These are phyloP conservation scores for Physcia stellaris DNA, from an alignment of 495 filamentous ascomycete species.

Conservation along the genomic window DNA sequence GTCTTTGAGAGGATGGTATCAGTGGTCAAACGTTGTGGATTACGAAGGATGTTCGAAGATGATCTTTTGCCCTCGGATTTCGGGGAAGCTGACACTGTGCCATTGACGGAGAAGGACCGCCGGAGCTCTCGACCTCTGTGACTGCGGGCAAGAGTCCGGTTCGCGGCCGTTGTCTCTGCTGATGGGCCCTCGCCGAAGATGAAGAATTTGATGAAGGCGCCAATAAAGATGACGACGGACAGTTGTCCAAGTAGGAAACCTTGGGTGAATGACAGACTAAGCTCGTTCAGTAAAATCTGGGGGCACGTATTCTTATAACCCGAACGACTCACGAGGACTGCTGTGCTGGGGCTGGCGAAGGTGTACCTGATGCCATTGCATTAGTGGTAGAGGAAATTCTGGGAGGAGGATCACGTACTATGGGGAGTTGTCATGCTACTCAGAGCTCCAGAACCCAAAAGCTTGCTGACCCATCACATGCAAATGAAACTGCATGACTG, in stretches of 20 bases:
- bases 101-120: slow-evolving; percentile 47
- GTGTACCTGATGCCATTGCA: too few species aligned
- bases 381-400: too few species aligned
- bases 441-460: too few species aligned
- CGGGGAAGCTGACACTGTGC: slow-evolving; percentile 13
- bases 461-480: too few species aligned
- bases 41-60: slow-evolving; percentile 56
- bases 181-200: slow-evolving; percentile 92
- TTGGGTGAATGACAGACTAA: slow-evolving; percentile 76
- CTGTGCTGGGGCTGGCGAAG: too few species aligned
- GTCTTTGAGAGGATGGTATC: slow-evolving; percentile 90
- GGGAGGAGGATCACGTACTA: too few species aligned
- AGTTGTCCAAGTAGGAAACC: slow-evolving; percentile 89
- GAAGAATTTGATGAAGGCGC: slow-evolving; percentile 98
- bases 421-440: too few species aligned
- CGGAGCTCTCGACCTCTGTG: slow-evolving; percentile 45
- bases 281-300: too few species aligned
- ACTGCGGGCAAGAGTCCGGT: slow-evolving; percentile 56
- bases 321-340: too few species aligned
- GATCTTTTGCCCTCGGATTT: slow-evolving; percentile 54
- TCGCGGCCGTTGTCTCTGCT: slow-evolving; percentile 54
- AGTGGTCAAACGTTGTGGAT: slow-evolving; percentile 55
- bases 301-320: too few species aligned
- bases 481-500: too few species aligned
- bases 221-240: slow-evolving; percentile 76